Evolutionary conservation across 768 basidiomycete genomes (phyloP).

Genomic region (Omphalotus guepiniiformis): DNA sequence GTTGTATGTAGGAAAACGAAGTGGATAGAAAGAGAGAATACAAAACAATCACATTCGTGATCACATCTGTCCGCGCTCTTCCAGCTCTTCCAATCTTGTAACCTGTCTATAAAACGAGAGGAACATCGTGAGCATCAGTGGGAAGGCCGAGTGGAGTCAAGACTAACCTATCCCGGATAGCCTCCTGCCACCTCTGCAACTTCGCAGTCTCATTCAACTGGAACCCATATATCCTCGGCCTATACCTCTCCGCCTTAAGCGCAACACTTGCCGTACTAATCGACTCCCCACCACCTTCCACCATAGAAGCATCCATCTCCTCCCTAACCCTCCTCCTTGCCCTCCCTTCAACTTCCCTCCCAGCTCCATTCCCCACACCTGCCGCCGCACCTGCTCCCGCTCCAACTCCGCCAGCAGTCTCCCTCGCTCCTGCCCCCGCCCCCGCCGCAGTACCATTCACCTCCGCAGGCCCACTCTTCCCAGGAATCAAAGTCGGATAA

Average conservation of each 20-base stretch:
- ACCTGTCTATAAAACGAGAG: slow-evolving; percentile 43
- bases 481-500: slow-evolving; percentile 88
- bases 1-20: neutral
- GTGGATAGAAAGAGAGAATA: neutral
- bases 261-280: slow-evolving; percentile 80
- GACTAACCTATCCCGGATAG: slow-evolving; percentile 76
- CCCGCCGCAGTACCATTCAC: slow-evolving; percentile 22
- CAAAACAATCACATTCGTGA: neutral
- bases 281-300: slow-evolving; percentile 58
- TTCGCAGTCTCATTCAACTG: slow-evolving; percentile 92
- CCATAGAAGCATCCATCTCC: slow-evolving; percentile 49
- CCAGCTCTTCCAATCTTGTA: slow-evolving; percentile 43
- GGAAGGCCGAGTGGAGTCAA: neutral
- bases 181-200: slow-evolving; percentile 94
- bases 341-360: slow-evolving; percentile 25
- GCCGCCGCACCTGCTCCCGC: slow-evolving; percentile 16
- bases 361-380: neutral
- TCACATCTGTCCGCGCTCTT: slow-evolving; percentile 20
- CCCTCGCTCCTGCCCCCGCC: slow-evolving; percentile 19
- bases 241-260: slow-evolving; percentile 86
- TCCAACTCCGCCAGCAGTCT: too few species aligned
- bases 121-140: slow-evolving; percentile 10
- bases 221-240: slow-evolving; percentile 96
- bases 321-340: slow-evolving; percentile 40
- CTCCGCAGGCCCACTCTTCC: slow-evolving; percentile 53